Evolutionary conservation across 331 rosid species (phyloP).

Genomic region (Cydonia oblonga): DNA sequence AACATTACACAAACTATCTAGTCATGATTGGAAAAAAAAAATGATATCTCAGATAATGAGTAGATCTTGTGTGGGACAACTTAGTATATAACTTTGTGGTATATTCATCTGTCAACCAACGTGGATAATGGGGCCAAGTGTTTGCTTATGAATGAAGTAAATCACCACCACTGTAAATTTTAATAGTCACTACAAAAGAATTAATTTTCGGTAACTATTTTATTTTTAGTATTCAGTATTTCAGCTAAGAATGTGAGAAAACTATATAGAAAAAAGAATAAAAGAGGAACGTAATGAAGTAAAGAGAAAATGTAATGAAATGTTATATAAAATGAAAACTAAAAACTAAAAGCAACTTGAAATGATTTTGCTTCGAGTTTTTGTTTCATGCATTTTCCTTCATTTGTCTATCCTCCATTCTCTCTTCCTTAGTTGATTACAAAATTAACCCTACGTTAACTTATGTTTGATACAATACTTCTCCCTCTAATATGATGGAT

Average conservation of each 20-base stretch:
- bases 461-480: not conserved
- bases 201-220: not conserved
- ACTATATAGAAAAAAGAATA: no score
- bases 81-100: conserved; percentile 15
- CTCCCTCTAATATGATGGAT: not conserved
- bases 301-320: not conserved
- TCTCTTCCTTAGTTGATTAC: no score
- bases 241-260: not conserved
- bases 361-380: not conserved
- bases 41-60: not conserved
- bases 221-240: not conserved
- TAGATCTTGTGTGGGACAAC: conserved; percentile 40
- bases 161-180: conserved; percentile 7
- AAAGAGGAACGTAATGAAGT: not conserved
- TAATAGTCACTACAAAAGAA: not conserved
- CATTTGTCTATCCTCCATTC: no score
- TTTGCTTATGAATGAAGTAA: conserved; percentile 17
- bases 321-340: no score
- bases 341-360: not conserved
- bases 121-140: conserved; percentile 38
- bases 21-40: not conserved
- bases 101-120: conserved; percentile 30
- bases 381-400: no score
- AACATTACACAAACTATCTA: not conserved
- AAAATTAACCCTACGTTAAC: not conserved